These are phyloP conservation scores for Scheffersomyces ergatensis DNA, from an alignment of 805 yeast species.

Conservation along the genomic window DNA sequence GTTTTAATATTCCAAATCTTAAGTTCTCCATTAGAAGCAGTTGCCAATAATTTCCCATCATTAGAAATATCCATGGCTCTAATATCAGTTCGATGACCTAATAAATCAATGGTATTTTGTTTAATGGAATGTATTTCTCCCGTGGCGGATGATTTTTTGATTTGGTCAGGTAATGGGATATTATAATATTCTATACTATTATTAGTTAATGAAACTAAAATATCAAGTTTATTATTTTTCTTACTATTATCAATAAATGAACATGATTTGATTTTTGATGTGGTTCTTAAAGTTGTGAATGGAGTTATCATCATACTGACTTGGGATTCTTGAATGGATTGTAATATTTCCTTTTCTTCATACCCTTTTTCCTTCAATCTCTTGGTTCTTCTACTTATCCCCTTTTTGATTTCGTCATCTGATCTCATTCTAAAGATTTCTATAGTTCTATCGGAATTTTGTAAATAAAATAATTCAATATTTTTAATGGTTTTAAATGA, in stretches of 20 bases:
- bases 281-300: conserved; percentile 63
- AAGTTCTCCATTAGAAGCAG: conserved; percentile 86
- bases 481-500: conserved; percentile 42
- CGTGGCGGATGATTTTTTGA: conserved; percentile 45
- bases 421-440: conserved; percentile 79
- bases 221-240: conserved; percentile 43
- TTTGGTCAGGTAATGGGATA: conserved; percentile 53
- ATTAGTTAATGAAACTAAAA: conserved; percentile 65
- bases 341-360: conserved; percentile 52
- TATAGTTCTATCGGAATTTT: conserved; percentile 75
- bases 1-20: conserved; percentile 86
- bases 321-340: conserved; percentile 41
- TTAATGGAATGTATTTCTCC: conserved; percentile 43
- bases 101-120: conserved; percentile 60
- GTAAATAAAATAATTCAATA: conserved; percentile 59
- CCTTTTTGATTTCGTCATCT: conserved; percentile 74
- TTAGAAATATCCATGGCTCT: conserved; percentile 84
- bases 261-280: conserved; percentile 60
- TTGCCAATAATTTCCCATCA: conserved; percentile 77
- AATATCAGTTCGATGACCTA: conserved; percentile 89
- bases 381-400: conserved; percentile 71
- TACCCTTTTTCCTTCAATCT: conserved; percentile 73
- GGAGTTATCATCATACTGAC: conserved; percentile 64
- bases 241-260: conserved; percentile 57
- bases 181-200: conserved; percentile 74